These are phyloP conservation scores for Pulveroboletus sp. DNA, from an alignment of 768 basidiomycete species.

Conservation along the genomic window DNA sequence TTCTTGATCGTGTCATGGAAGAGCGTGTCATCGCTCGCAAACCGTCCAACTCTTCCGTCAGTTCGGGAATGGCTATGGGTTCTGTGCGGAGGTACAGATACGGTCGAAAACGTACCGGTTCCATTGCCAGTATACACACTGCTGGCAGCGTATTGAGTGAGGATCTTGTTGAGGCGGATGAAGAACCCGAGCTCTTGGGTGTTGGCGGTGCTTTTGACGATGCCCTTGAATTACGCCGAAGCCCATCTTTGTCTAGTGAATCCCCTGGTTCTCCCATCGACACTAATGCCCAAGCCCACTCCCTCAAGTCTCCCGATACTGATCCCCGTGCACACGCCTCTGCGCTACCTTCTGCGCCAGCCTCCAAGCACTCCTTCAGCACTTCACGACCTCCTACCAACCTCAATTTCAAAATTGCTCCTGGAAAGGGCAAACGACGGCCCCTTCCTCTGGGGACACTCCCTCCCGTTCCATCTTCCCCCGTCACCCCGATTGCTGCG, in stretches of 20 bases:
- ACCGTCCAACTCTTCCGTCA: slow-evolving; percentile 59
- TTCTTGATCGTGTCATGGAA: slow-evolving; percentile 85
- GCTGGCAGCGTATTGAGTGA: slow-evolving; percentile 70
- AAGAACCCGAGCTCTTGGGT: slow-evolving; percentile 68
- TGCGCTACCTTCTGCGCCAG: slow-evolving; percentile 49
- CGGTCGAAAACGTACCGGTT: slow-evolving; percentile 67
- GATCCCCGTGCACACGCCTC: slow-evolving; percentile 7
- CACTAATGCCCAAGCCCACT: slow-evolving; percentile 18
- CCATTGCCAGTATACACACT: slow-evolving; percentile 67
- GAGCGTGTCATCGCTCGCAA: slow-evolving; percentile 74
- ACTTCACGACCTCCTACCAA: slow-evolving; percentile 42
- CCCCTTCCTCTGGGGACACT: slow-evolving; percentile 58
- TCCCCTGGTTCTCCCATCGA: slow-evolving; percentile 34
- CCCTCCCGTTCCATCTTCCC: slow-evolving; percentile 71
- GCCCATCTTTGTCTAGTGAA: slow-evolving; percentile 32
- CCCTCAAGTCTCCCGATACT: slow-evolving; percentile 19
- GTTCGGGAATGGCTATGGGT: slow-evolving; percentile 64
- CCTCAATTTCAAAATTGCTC: slow-evolving; percentile 45
- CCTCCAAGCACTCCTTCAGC: slow-evolving; percentile 54
- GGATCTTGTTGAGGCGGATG: slow-evolving; percentile 77
- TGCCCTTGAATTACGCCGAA: slow-evolving; percentile 31
- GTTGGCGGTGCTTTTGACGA: slow-evolving; percentile 60
- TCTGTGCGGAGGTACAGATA: slow-evolving; percentile 62
- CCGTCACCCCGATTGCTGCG: slow-evolving; percentile 50
- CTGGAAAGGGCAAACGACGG: slow-evolving; percentile 53